Conservation (phyloP, 805 yeast genomes). For the Starmerella floris region DNA sequence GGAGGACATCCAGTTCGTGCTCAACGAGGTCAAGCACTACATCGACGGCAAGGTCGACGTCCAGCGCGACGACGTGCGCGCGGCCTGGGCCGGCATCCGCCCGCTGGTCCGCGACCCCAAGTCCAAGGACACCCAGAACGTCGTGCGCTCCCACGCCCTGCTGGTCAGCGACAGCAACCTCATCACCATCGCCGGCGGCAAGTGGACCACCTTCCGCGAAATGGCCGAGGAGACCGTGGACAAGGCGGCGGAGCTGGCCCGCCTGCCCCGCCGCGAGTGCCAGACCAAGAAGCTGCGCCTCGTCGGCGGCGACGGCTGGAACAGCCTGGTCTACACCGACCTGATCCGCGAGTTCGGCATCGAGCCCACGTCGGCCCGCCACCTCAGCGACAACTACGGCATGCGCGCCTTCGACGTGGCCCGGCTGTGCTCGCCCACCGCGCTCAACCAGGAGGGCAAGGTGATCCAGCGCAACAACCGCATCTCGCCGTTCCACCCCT, state of each 20-base stretch:
- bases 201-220: conserved; percentile 96
- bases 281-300: conserved; percentile 42
- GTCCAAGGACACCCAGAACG: conserved; percentile 59
- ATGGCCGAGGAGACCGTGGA: conserved; percentile 93
- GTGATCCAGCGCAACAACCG: conserved; percentile 35
- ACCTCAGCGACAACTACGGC: conserved; percentile 78
- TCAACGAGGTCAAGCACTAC: conserved; percentile 78
- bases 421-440: conserved; percentile 36
- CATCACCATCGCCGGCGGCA: conserved; percentile 88
- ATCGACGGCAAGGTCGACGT: conserved; percentile 64
- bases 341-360: conserved; percentile 66
- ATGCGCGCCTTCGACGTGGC: conserved; percentile 62
- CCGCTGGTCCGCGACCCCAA: conserved; percentile 74
- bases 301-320: conserved; percentile 73
- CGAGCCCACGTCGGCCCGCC: conserved; percentile 62
- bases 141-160: conserved; percentile 81
- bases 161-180: conserved; percentile 60
- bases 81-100: conserved; percentile 96
- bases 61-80: conserved; percentile 74
- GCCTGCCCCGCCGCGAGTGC: conserved; percentile 33
- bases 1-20: conserved; percentile 75
- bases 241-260: conserved; percentile 36
- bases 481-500: conserved; percentile 43
- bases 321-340: conserved; percentile 58
- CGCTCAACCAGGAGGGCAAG: conserved; percentile 25